phyloP scores from a whole-genome alignment of 495 filamentous ascomycete species.

The Haplographium delicatum region DNA sequence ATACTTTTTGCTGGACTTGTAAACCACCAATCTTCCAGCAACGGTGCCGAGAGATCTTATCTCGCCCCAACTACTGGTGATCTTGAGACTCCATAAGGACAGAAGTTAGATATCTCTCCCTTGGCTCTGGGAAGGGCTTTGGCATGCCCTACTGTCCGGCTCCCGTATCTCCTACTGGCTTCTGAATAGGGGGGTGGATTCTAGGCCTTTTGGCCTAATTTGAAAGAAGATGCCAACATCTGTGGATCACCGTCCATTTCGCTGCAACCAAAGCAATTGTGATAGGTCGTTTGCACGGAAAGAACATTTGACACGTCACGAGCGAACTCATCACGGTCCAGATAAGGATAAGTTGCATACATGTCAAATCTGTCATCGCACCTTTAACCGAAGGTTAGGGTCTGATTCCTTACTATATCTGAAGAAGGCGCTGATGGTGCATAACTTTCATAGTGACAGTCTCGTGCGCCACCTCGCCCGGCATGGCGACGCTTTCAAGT shows the following conservation, averaged over 20 bases:
- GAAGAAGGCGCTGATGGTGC: background rate
- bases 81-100: too few relatives aligned
- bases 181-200: too few relatives aligned
- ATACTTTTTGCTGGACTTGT: too few relatives aligned
- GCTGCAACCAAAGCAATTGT: conserved; percentile 20
- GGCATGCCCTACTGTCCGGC: too few relatives aligned
- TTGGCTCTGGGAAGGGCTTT: too few relatives aligned
- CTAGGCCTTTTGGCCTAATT: too few relatives aligned
- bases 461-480: conserved; percentile 18
- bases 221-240: too few relatives aligned
- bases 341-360: conserved; percentile 2
- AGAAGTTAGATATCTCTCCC: too few relatives aligned
- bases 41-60: too few relatives aligned
- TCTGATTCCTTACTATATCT: background rate
- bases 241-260: conserved; percentile 3
- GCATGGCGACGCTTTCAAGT: conserved; percentile 19
- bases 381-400: conserved; percentile 27
- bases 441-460: conserved; percentile 19
- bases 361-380: conserved; percentile 23
- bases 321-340: conserved; percentile 24
- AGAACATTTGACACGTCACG: conserved; percentile 29
- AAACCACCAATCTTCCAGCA: too few relatives aligned
- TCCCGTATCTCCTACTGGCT: background rate
- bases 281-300: conserved; percentile 26
- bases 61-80: too few relatives aligned